These are phyloP conservation scores for Ophiostoma populinum DNA, from an alignment of 2,329 filamentous ascomycete genomes.

Conservation along the genomic window DNA sequence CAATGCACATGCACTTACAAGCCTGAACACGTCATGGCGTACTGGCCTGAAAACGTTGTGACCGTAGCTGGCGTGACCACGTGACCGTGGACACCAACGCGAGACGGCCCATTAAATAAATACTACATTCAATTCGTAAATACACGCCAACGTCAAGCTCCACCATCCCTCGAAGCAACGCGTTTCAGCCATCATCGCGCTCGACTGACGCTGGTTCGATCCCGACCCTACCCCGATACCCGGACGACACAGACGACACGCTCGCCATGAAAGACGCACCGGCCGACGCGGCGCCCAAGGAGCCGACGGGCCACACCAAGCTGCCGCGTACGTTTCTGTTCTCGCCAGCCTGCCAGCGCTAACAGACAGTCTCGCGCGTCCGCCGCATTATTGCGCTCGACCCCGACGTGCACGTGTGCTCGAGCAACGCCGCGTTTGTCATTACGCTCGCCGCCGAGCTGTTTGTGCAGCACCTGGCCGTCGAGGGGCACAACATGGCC, in stretches of 20 bases:
- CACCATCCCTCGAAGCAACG: background rate
- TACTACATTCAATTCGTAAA: background rate
- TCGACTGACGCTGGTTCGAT: too few species aligned
- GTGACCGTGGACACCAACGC: too few species aligned
- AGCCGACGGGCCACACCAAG: constrained; percentile 69
- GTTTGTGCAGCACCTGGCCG: constrained; percentile 83
- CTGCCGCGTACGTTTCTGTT: constrained; percentile 57
- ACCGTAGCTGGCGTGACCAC: too few species aligned
- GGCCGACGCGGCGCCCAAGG: constrained; percentile 61
- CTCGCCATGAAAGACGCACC: constrained; percentile 75
- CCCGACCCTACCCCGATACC: too few species aligned
- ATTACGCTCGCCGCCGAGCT: constrained; percentile 89
- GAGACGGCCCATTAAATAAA: background rate
- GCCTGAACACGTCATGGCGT: too few species aligned
- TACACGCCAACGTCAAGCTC: background rate
- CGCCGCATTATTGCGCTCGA: constrained; percentile 91
- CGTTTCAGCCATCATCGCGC: too few species aligned
- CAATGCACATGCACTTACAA: too few species aligned
- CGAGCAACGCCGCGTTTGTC: constrained; percentile 85
- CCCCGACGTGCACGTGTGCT: constrained; percentile 69
- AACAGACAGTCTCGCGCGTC: constrained; percentile 60
- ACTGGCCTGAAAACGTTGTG: too few species aligned
- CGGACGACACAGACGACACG: background rate
- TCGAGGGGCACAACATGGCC: constrained; percentile 72
- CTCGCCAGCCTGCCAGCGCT: too few species aligned